phyloP scores from a whole-genome alignment of 805 yeast genomes.

The Hanseniaspora thailandica region DNA sequence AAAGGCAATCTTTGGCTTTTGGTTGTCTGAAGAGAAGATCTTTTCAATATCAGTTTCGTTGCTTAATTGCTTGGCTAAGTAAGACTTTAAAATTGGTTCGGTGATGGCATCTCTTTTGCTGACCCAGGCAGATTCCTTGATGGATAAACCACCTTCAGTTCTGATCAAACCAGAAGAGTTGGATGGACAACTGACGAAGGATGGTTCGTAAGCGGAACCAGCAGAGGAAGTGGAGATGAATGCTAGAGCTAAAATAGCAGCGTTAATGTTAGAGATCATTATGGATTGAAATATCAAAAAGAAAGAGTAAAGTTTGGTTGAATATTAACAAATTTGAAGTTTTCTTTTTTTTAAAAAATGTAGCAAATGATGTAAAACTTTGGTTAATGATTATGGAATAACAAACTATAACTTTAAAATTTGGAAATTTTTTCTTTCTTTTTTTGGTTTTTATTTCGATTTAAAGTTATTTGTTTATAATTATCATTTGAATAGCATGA shows the following conservation, averaged over 20 bases:
- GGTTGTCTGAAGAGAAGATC: constrained; percentile 20
- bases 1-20: constrained; percentile 37
- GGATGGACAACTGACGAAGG: constrained; percentile 39
- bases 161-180: constrained; percentile 30
- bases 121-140: constrained; percentile 40
- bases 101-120: constrained; percentile 22
- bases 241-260: constrained; percentile 32
- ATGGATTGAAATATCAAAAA: not conserved
- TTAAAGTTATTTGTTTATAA: not conserved
- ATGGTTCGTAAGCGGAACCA: constrained; percentile 42
- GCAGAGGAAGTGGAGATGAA: constrained; percentile 40
- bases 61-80: constrained; percentile 13
- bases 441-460: not conserved
- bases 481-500: too few species aligned
- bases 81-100: constrained; percentile 12
- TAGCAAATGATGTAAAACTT: not conserved
- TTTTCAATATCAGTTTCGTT: constrained; percentile 18
- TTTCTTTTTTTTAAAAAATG: not conserved
- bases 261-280: constrained; percentile 7
- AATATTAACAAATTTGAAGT: not conserved
- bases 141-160: constrained; percentile 35
- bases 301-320: not conserved
- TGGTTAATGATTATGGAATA: not conserved
- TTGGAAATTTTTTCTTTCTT: not conserved
- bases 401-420: too few species aligned